Base-by-base conservation (phyloP, 2,329 filamentous ascomycete genomes). In the Penicillium sp. region DNA sequence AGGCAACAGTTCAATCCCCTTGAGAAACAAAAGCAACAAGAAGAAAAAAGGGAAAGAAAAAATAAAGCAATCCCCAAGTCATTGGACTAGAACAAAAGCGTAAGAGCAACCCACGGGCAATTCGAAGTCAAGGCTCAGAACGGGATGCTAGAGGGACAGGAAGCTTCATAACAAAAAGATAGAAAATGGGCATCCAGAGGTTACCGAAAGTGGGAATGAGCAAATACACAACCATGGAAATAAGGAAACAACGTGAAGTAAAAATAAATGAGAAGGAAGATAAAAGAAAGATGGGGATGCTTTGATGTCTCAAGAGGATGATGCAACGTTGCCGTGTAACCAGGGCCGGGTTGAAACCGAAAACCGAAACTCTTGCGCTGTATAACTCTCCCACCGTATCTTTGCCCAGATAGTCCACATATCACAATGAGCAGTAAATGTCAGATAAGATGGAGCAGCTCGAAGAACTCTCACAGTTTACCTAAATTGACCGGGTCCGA, bases 401-500 rank as follows among this genome's bases (percentile, higher is more conserved):
- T 51, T 56, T 51, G 48, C 54, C 36, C 54, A 53, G 1, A 53
- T 57, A 55, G 51, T 56, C 51, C 55, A 42, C 51, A 55, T 44
- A 58, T 49, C 42, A 45, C 52, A 40, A 51, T 52, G 47, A 39
- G 49, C 53, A 54, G 28, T 33, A 49, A 44, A 51, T 54, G 18
- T 13, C 48, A 46, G 47, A 49, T 42, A 48, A 36, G 24, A 42
- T 29, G 48, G 23, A 42, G 23, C 29, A 39, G 39, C 39, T 19
- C 21, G 21, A 33, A 2, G n/a, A 28, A 28, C 10, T 16, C 13
- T 7, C 31, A 18, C 19, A n/a, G 16, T 53, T 62, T 71, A 74
- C 52, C 71, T 66, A 60, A 68, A 74, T 36, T 69, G 72, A 26
- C 71, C 71, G 3, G 72, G 72, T 10, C 65, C 71, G 39, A 71